phyloP scores from a whole-genome alignment of 192 early-diverging fungal genomes.

The Coemansia sp. region DNA sequence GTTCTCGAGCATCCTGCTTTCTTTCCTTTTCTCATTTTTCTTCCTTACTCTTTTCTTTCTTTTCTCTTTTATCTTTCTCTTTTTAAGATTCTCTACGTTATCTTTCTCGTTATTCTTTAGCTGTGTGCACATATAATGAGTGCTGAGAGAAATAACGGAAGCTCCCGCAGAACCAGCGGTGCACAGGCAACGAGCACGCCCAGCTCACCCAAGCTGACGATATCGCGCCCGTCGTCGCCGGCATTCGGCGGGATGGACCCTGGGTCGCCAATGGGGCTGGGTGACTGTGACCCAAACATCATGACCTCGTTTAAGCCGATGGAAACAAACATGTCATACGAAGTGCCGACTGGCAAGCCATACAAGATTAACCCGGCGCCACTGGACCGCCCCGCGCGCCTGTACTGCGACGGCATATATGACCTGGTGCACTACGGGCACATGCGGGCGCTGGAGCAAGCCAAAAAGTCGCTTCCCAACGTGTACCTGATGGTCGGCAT shows the following conservation, averaged over 20 bases:
- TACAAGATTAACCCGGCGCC: conserved; percentile 66
- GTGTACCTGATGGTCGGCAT: conserved; percentile 77
- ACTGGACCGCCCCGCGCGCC: conserved; percentile 66
- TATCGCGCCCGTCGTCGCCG: conserved; percentile 35
- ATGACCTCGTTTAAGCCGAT: conserved; percentile 34
- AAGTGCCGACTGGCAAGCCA: conserved; percentile 37
- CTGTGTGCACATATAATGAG: conserved; percentile 4
- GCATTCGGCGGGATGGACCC: conserved; percentile 21
- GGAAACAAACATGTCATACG: conserved; percentile 36
- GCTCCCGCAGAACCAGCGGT: conserved; percentile 7
- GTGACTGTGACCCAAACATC: conserved; percentile 44
- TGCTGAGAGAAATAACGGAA: conserved; percentile 9
- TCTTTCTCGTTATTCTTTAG: not conserved
- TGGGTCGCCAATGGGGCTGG: conserved; percentile 47
- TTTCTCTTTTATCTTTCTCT: conserved; percentile 1
- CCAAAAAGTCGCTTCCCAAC: conserved; percentile 74
- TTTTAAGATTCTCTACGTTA: not conserved
- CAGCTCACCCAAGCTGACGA: conserved; percentile 31
- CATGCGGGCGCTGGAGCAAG: conserved; percentile 76
- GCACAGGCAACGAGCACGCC: conserved; percentile 28
- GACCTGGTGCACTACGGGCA: conserved; percentile 85
- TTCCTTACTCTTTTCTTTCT: conserved; percentile 7
- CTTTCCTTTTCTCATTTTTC: conserved; percentile 3
- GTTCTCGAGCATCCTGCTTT: not conserved
- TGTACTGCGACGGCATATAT: conserved; percentile 88